Conservation (phyloP, 208 protist species). For the Acanthamoeba rhysodes region DNA sequence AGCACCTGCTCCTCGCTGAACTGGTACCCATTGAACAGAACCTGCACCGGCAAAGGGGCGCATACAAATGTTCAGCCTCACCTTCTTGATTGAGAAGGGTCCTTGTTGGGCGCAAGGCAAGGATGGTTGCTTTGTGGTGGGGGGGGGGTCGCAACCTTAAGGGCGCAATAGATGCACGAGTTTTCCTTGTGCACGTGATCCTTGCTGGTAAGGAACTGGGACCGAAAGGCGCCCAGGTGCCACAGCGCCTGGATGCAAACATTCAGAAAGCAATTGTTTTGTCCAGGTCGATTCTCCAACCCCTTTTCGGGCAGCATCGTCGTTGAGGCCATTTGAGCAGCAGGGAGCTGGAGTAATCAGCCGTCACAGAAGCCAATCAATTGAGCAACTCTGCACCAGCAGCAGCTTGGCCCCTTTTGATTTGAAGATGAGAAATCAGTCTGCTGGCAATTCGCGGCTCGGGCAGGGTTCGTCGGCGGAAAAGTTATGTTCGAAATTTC, state of each 20-base stretch:
- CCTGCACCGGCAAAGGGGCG: not conserved
- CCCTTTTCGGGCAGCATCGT: conserved; percentile 10
- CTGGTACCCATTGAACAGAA: conserved; percentile 48
- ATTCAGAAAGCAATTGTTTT: conserved; percentile 74
- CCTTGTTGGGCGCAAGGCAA: no score
- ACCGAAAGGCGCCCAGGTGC: conserved; percentile 40
- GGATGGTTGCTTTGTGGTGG: not conserved
- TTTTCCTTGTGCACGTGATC: conserved; percentile 38
- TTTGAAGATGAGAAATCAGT: no score
- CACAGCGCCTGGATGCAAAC: conserved; percentile 54
- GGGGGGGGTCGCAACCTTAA: conserved; percentile 19
- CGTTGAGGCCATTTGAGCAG: not conserved
- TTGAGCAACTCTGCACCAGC: no score
- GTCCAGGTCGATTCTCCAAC: conserved; percentile 24
- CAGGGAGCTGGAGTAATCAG: no score
- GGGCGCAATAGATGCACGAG: conserved; percentile 63
- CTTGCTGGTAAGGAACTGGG: not conserved
- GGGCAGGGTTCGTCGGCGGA: no score
- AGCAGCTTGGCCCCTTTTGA: no score
- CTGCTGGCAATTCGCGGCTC: no score
- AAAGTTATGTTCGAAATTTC: no score
- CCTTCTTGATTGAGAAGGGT: no score
- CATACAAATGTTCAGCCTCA: not conserved
- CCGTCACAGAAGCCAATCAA: no score
- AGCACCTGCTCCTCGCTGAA: conserved; percentile 22